phyloP scores from a whole-genome alignment of 1,284 basidiomycete species.

The Trichosporon inkin region DNA sequence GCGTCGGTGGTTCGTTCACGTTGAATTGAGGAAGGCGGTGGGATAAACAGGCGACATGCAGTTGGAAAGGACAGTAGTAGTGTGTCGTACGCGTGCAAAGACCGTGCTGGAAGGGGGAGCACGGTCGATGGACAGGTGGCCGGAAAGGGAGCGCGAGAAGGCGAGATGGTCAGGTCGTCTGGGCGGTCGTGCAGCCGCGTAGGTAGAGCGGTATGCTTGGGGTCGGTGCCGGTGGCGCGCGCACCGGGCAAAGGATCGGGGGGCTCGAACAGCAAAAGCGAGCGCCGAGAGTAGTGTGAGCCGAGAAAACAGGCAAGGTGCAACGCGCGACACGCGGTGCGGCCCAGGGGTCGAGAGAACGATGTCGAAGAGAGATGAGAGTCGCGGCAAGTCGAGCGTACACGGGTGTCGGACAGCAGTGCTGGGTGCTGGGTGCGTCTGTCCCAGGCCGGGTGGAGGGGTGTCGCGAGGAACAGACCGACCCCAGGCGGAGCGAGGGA shows the following conservation, averaged over 20 bases:
- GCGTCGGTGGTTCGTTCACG: too few relatives aligned
- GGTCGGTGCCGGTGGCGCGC: not conserved
- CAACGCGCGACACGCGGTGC: not conserved
- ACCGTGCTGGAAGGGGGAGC: too few relatives aligned
- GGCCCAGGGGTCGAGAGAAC: not conserved
- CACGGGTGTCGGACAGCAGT: too few relatives aligned
- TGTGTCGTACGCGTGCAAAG: too few relatives aligned
- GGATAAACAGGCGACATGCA: too few relatives aligned
- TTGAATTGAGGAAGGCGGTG: too few relatives aligned
- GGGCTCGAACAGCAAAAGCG: not conserved
- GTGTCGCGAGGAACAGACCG: not conserved
- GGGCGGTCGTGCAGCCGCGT: not conserved
- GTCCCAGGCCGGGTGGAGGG: not conserved
- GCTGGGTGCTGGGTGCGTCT: not conserved
- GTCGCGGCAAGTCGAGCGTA: not conserved
- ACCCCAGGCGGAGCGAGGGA: not conserved
- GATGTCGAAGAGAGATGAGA: not conserved
- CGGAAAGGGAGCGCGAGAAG: not conserved
- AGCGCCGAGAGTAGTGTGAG: not conserved
- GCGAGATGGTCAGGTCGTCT: conserved; percentile 1
- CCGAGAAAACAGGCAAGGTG: not conserved
- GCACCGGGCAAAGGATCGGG: not conserved
- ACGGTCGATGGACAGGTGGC: too few relatives aligned
- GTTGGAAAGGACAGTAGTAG: too few relatives aligned
- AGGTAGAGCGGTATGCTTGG: not conserved